Base-by-base conservation (phyloP, 345 rosid species). In the Hibiscus syriacus region DNA sequence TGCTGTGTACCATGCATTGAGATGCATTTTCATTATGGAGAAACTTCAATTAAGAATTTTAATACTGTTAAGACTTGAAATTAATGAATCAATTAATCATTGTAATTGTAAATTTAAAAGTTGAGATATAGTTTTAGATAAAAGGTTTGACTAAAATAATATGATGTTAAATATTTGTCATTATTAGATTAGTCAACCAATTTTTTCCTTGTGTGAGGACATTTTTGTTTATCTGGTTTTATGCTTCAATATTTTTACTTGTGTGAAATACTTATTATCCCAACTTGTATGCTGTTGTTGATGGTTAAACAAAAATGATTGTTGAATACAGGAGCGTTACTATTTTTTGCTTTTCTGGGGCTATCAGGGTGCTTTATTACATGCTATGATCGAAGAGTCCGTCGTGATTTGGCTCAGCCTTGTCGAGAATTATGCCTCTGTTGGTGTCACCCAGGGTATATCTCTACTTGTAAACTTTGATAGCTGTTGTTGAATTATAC, bases 371-470 rank as follows among this genome's bases (percentile, higher is more conserved):
- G 99, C 85, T 87, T 95, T 82, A 92, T 95, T 73, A 95, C 99
- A 63, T 92, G 97, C 82, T 95, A 95, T 66, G 99, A 95, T 74
- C 87, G 97, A 41, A 90, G 99, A 81, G 99, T 95, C 63, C 92
- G 98, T 49, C 90, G 70, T 83, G 98, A 90, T 80, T 81, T 92
- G 83, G 98, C 98, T 67, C 99, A 92, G 75, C 99, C 98, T 48
- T 95, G 98, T 79, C 86, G 98, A 76, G 98, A 95, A 81, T 80
- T 95, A 76, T 95, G 99, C 71, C 92, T 92, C 25, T 92, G 99
- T 74, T 92, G 97, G 86, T 92, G 98, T 79, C 99, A 90, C 55
- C 98, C 98, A 7, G 98, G 98, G 98, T 95, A 94, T 59, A n/a
- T 56, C 59, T 45, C 50, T 45, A 45, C 50, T 20, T 49, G 54